Base-by-base conservation (phyloP, 768 basidiomycete genomes). In the Melanogaster broomeanus region DNA sequence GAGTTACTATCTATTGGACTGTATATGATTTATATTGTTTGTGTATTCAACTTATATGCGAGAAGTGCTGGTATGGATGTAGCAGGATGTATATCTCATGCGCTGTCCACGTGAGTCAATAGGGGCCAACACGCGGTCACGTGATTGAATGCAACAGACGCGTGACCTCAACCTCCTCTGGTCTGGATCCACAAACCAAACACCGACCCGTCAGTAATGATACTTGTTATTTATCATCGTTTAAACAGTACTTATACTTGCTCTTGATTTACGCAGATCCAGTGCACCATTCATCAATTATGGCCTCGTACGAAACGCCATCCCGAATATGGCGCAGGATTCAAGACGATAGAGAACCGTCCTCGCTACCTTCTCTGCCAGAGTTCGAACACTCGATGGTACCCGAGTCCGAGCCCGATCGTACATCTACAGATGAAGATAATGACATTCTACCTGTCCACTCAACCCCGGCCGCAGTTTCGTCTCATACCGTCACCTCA, bases 291-390 rank as follows among this genome's bases (percentile, higher is more conserved):
- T 21, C 13, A 35, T 24, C 72, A 77, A 35, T 24, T 71, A 77
- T 83, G 61, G 75, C 75, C 15, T 68, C 81, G 70, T 75, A 83
- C 24, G 90, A 93, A 69, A 93, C 90, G 15, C 90, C 90, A 0
- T 93, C 91, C 22, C 77, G 90, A 39, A 84, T 93, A 62, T 89
- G 86, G 87, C 79, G 90, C 25, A 80, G 91, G 41, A 91, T 93
- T 45, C 83, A 93, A 66, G 86, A 90, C 58, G 81, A 83, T 53
- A 69, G 75, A 56, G 88, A 90, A 56, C 87, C 92, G 76, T 87
- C 91, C 10, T 93, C 90, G 27, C 73, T 93, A 3, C 90, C 90
- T 2, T 89, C 88, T 3, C 68, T 92, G 12, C 87, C 89, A 7
- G 74, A 62, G 2, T 85, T 88, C 61, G 88, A 91, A 27, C 82